A percentile compares a stretch with the other conserved stretches of the same genome.
These are phyloP conservation scores for Elaphomyces granulatus DNA, from an alignment of 495 filamentous ascomycete genomes.

Conservation along the genomic window DNA sequence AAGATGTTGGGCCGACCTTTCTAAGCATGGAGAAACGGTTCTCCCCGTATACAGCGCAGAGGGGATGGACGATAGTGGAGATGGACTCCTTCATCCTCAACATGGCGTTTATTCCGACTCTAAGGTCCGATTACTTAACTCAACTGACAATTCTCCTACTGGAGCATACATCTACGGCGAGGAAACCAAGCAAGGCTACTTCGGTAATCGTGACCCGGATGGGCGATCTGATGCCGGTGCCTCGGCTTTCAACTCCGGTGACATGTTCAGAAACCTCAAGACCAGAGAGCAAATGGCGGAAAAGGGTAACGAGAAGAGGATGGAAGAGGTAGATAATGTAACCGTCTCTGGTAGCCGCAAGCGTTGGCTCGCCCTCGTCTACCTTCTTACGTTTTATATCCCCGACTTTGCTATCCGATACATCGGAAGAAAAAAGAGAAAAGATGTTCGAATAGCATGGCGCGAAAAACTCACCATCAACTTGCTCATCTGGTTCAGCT, in stretches of 20 bases:
- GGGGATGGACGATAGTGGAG: conserved; percentile 36
- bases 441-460: conserved; percentile 91
- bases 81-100: conserved; percentile 24
- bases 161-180: conserved; percentile 56
- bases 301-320: conserved; percentile 79
- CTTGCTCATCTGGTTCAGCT: conserved; percentile 87
- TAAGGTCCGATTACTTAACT: conserved; percentile 51
- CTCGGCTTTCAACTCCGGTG: conserved; percentile 75
- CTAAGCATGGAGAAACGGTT: conserved; percentile 55
- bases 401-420: conserved; percentile 71
- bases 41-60: conserved; percentile 37
- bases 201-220: conserved; percentile 71
- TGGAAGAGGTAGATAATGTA: conserved; percentile 79
- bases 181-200: conserved; percentile 57
- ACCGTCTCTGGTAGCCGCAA: conserved; percentile 68
- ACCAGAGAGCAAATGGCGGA: conserved; percentile 89
- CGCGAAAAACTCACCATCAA: conserved; percentile 98
- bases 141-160: conserved; percentile 42
- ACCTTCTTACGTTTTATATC: conserved; percentile 68
- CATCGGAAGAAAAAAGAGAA: conserved; percentile 75
- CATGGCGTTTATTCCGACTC: conserved; percentile 45
- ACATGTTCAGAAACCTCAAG: conserved; percentile 97
- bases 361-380: conserved; percentile 85
- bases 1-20: conserved; percentile 81
- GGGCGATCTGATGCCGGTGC: conserved; percentile 78